Percentiles rank a stretch among this genome's conserved stretches.
Evolutionary conservation across 2,329 filamentous ascomycete species (phyloP).

Genomic region (Trichoderma endophyticum): DNA sequence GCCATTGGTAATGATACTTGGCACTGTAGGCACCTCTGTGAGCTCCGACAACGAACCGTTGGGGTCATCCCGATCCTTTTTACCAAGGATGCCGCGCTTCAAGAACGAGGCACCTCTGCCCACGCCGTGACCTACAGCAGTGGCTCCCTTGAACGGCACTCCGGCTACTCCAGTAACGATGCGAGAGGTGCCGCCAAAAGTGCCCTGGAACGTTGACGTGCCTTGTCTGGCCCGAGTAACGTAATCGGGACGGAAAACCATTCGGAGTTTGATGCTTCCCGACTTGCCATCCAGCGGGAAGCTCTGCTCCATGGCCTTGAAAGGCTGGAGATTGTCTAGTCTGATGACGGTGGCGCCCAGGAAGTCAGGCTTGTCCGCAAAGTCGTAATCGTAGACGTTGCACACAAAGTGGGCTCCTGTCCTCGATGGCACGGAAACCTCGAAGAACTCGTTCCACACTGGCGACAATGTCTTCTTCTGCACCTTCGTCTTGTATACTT

Average conservation of each 20-base stretch:
- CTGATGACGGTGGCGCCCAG: constrained; percentile 76
- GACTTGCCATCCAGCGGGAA: constrained; percentile 85
- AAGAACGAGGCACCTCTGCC: constrained; percentile 89
- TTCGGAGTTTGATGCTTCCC: constrained; percentile 73
- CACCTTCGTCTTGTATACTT: constrained; percentile 91
- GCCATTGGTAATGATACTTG: constrained; percentile 35
- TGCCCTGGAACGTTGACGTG: constrained; percentile 88
- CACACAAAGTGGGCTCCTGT: constrained; percentile 80
- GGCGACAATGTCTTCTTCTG: constrained; percentile 97
- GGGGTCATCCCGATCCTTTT: constrained; percentile 60
- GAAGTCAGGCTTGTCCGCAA: constrained; percentile 90
- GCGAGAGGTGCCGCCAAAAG: constrained; percentile 79
- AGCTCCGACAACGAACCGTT: constrained; percentile 46
- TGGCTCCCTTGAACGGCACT: constrained; percentile 90
- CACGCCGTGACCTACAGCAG: constrained; percentile 74
- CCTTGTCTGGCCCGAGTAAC: constrained; percentile 83
- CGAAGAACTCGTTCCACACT: constrained; percentile 95
- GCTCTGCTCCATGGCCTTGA: constrained; percentile 71
- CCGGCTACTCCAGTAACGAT: constrained; percentile 79
- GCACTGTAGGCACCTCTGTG: constrained; percentile 35
- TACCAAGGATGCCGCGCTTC: constrained; percentile 74
- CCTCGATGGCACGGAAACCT: constrained; percentile 75
- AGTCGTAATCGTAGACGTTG: constrained; percentile 92
- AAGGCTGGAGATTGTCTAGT: constrained; percentile 78
- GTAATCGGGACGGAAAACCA: constrained; percentile 92